Base-by-base conservation (phyloP, 805 yeast genomes). In the Candida cerambycidarum region DNA sequence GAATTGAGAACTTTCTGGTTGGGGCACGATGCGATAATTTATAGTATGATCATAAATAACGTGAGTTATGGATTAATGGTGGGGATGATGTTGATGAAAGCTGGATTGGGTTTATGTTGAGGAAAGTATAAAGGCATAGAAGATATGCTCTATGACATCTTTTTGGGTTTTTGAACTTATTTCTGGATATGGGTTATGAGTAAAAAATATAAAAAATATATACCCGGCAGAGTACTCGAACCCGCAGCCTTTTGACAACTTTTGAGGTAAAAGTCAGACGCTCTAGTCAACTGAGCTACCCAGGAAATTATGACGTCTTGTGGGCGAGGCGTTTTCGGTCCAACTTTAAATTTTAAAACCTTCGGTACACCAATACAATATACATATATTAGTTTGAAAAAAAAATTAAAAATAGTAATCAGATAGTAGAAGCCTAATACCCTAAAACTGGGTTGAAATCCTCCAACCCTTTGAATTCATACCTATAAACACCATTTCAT, bases 271-370 rank as follows among this genome's bases (percentile, higher is more conserved):
- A 45, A 45, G 48, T 45, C 48, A 45, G 28, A 45, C 48, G 48
- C 48, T 45, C 48, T 45, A 45, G 48, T 45, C 48, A 45, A 45
- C 41, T 45, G 48, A 45, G 48, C 48, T 45, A 45, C 39, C 48
- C 45, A 45, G 48, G 48, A 45, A 11, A 18, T 21, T 38, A 11
- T 12, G 29, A 21, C 6, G 5, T 25, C 11, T 25, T 25, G 29
- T 10, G 6, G 6, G 25, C 25, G 25, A 7, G 6, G 10, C 10
- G 25, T 21, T 21, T 6, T 21, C 25, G 25, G 25, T 10, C 25
- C 25, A 21, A 10, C 10, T 21, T n/a, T n/a, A n/a, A n/a, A n/a
- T n/a, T n/a, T n/a, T n/a, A n/a, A n/a, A n/a, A n/a, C n/a, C n/a
- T n/a, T n/a, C n/a, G n/a, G n/a, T n/a, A n/a, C n/a, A n/a, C n/a